Base-by-base conservation (phyloP, 73 alveolate species). In the Paramecium caudatum region DNA sequence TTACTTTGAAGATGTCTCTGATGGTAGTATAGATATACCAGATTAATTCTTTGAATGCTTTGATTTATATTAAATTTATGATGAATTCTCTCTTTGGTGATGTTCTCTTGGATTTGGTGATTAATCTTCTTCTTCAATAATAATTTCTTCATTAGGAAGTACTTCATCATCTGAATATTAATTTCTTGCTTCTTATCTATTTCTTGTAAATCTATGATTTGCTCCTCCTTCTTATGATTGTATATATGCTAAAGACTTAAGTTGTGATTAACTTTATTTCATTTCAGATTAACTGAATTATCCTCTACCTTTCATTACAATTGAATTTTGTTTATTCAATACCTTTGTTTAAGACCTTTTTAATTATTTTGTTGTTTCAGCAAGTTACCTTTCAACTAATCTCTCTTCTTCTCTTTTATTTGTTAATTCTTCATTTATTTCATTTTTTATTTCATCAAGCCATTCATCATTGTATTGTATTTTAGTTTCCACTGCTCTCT, bases 41-140 rank as follows among this genome's bases (percentile, higher is more conserved):
- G 80, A 55, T 55, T 37, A 17, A 55, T 55, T 55, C 30, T 55
- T 55, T 27, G 80, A 55, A 55, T 55, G 80, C 12, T 23, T 55
- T 7, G 25, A 19, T 10, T 55, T 55, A 3, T 27, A 0, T 1
- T n/a, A n/a, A n/a, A n/a, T n/a, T n/a, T n/a, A n/a, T n/a, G n/a
- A n/a, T n/a, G n/a, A n/a, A n/a, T n/a, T n/a, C n/a, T n/a, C n/a
- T n/a, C n/a, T n/a, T n/a, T n/a, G n/a, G n/a, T n/a, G n/a, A n/a
- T n/a, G n/a, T n/a, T n/a, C n/a, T n/a, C n/a, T n/a, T n/a, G n/a
- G n/a, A n/a, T n/a, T n/a, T n/a, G n/a, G n/a, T n/a, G n/a, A n/a
- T n/a, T n/a, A 2, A 55, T 55, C 80, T 1, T 55, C 80, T 10
- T 55, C 80, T 55, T 55, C 80, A 27, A 55, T 12, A 23, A 55